These are phyloP conservation scores for Phaeolepiota aurea DNA, from an alignment of 768 basidiomycete species.

Conservation along the genomic window DNA sequence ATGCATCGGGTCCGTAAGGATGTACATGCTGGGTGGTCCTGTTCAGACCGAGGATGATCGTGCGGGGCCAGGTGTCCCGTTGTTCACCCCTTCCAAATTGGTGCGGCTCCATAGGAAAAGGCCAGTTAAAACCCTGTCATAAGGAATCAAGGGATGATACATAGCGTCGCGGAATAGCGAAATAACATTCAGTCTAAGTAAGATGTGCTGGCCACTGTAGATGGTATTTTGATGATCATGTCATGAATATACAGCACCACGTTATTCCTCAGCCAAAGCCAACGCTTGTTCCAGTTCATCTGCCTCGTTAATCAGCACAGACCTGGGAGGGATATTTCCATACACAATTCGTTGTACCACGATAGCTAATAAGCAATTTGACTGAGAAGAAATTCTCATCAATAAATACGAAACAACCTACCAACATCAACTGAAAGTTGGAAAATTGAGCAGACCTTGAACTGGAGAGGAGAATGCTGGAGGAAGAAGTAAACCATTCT, in stretches of 20 bases:
- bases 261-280: slow-evolving; percentile 51
- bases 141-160: too few relatives aligned
- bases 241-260: not conserved
- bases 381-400: slow-evolving; percentile 1
- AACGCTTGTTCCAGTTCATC: slow-evolving; percentile 74
- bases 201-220: not conserved
- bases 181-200: too few relatives aligned
- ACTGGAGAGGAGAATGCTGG: slow-evolving; percentile 65
- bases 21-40: too few relatives aligned
- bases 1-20: too few relatives aligned
- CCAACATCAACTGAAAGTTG: slow-evolving; percentile 75
- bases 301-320: slow-evolving; percentile 41
- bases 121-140: too few relatives aligned
- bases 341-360: slow-evolving; percentile 67
- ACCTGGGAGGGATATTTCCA: slow-evolving; percentile 57
- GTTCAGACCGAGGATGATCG: too few relatives aligned
- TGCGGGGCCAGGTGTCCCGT: too few relatives aligned
- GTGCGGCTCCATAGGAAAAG: too few relatives aligned
- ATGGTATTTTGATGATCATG: not conserved
- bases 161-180: too few relatives aligned
- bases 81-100: too few relatives aligned
- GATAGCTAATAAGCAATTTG: slow-evolving; percentile 42
- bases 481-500: slow-evolving; percentile 80
- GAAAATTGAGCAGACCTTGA: slow-evolving; percentile 77
- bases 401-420: slow-evolving; percentile 23